Evolutionary conservation across 2,329 filamentous ascomycete species (phyloP), one percentile per base, ranked within the genome.

Genomic region (Penicillium fuscoglaucum): DNA sequence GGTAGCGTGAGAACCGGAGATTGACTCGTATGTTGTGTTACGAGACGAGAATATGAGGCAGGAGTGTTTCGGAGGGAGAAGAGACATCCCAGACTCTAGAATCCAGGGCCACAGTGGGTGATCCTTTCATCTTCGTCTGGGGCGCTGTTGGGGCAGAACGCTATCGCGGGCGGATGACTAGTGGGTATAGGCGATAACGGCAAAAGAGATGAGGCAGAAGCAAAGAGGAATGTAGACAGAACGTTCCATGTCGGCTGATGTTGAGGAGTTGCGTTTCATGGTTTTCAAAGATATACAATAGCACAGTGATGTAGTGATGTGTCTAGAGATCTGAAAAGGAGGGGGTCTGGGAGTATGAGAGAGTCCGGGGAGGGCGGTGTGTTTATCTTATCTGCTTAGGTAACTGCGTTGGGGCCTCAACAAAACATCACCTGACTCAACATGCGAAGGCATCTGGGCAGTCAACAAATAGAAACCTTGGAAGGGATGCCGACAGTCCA

Each of bases 191-290:
- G 70, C 65, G 64, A 74, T 69, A 52, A 74, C 72, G n/a, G 71
- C 72, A 58, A 74, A 74, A 35, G 72, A 74, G 60, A 74, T 68
- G 50, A 74, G 63, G 59, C 72, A 74, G 66, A 74, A 72, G 59
- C 72, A 74, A 28, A 74, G 66, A 17, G 72, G 71, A 35, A 74
- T 73, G 47, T 72, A 73, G 61, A 73, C 70, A 45, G 66, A 71
- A 59, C 65, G 68, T 53, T 74, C 72, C 68, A 73, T 73, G 29
- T 72, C 68, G 50, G 46, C 50, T 7, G 50, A 24, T 28, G 10
- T 17, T 21, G 57, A 28, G 19, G 63, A 58, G 50, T 51, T 55
- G 57, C 47, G 60, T 52, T 66, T 65, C 60, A 62, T 64, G 21
- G 8, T 46, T 46, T 46, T 21, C 26, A 31, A 44, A 13, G 44